Conservation (phyloP, 257 asterid genomes). For the Jasminum sambac region DNA sequence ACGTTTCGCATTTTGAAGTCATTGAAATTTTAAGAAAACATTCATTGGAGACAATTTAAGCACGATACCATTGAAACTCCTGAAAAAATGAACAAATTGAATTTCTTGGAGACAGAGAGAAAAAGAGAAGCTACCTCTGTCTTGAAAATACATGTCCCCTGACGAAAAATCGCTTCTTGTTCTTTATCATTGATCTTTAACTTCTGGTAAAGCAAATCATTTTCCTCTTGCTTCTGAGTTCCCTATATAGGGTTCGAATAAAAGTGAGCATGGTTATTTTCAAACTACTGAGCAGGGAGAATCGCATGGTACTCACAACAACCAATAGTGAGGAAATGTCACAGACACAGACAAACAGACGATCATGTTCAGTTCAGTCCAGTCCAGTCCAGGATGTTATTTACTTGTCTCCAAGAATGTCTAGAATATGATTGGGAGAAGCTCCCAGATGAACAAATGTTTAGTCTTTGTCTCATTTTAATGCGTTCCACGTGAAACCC, state of each 20-base stretch:
- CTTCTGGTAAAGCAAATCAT: conserved; percentile 69
- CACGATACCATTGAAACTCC: background rate
- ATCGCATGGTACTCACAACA: background rate
- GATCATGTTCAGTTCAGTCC: background rate
- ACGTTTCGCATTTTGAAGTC: background rate
- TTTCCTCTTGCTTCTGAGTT: conserved; percentile 65
- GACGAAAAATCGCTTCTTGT: conserved; percentile 70
- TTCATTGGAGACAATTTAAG: background rate
- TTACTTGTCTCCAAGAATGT: background rate
- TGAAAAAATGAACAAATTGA: background rate
- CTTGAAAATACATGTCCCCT: conserved; percentile 79
- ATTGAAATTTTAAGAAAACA: background rate
- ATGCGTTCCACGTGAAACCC: background rate
- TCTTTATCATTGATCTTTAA: conserved; percentile 73
- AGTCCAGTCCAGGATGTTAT: too few species aligned
- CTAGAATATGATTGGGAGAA: background rate
- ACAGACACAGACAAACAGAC: background rate
- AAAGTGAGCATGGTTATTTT: conserved; percentile 9
- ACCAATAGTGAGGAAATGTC: conserved; percentile 5
- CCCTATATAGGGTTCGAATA: conserved; percentile 38
- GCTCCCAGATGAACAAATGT: background rate
- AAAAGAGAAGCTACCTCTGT: conserved; percentile 48
- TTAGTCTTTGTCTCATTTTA: background rate
- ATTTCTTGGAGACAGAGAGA: conserved; percentile 2
- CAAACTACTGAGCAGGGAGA: background rate